Evolutionary conservation across 2,329 filamentous ascomycete genomes (phyloP).

Genomic region (Fusarium lyarnte): DNA sequence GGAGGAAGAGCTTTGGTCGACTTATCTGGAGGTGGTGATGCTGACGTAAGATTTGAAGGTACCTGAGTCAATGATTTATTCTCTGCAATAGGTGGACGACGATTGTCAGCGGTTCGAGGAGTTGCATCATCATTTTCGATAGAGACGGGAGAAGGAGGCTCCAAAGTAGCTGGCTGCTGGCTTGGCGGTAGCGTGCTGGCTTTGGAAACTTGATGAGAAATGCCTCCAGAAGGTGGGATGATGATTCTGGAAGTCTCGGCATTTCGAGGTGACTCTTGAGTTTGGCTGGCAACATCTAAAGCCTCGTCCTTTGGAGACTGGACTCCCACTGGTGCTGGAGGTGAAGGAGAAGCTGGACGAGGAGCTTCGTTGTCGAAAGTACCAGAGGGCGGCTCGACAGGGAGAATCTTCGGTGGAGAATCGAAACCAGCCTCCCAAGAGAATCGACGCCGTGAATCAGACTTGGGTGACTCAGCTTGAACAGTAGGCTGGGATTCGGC

Average conservation of each 20-base stretch:
- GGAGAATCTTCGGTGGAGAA: conserved; percentile 27
- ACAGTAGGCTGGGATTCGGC: conserved; percentile 8
- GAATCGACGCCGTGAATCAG: conserved; percentile 46
- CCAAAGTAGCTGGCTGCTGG: conserved; percentile 41
- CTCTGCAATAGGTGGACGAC: conserved; percentile 54
- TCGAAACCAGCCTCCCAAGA: conserved; percentile 50
- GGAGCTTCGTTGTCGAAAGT: conserved; percentile 9
- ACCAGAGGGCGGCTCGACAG: conserved; percentile 13
- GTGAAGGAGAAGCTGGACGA: conserved; percentile 16
- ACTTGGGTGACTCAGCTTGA: conserved; percentile 1
- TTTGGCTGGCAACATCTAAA: conserved; percentile 11
- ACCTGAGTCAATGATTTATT: conserved; percentile 50
- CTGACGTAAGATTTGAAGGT: conserved; percentile 48
- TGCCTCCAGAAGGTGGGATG: conserved; percentile 32
- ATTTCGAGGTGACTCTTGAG: conserved; percentile 23
- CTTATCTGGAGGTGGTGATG: conserved; percentile 49
- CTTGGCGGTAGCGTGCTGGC: conserved; percentile 31
- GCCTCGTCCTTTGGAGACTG: conserved; percentile 24
- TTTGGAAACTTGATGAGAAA: conserved; percentile 41
- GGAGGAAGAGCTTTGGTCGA: conserved; percentile 26
- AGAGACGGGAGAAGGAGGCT: conserved; percentile 58
- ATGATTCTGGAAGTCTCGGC: conserved; percentile 33
- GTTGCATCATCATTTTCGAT: conserved; percentile 46
- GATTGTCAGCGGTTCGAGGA: conserved; percentile 36
- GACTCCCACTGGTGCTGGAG: conserved; percentile 11